Base-by-base conservation (phyloP, 495 filamentous ascomycete genomes). In the Trichocladium antarcticum region DNA sequence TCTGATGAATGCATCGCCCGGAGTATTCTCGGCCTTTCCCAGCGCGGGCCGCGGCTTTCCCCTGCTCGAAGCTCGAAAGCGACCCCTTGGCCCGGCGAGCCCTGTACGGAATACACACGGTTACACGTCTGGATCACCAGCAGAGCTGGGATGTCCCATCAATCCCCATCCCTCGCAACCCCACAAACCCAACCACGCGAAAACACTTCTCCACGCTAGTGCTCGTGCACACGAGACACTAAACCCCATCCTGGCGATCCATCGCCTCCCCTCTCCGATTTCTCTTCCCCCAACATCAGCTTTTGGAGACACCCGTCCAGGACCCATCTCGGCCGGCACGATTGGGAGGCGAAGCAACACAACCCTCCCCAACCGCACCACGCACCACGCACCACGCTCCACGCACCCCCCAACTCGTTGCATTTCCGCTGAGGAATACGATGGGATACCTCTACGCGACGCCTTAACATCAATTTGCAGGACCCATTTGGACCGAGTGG, bases 101-200 rank as follows among this genome's bases (percentile, higher is more conserved):
- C n/a, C n/a, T n/a, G n/a, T n/a, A n/a, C n/a, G n/a, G n/a, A n/a
- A n/a, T n/a, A n/a, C n/a, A n/a, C n/a, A n/a, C n/a, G n/a, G n/a
- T n/a, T n/a, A n/a, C n/a, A n/a, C n/a, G n/a, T n/a, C n/a, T n/a
- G n/a, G n/a, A n/a, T n/a, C n/a, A n/a, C n/a, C n/a, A n/a, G n/a
- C n/a, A n/a, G n/a, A n/a, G 31, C 31, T 32, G 31, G 31, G 31
- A 32, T 32, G 10, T 5, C 31, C 31, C 10, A 32, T 10, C 31
- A 3, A 2, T 32, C 9, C 2, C 10, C 31, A 10, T 32, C 34
- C 19, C 35, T 20, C 21, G 15, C 10, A 6, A 10, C 11, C 61
- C 59, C 61, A 59, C 60, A 57, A 62, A 51, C 51, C 47, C 40
- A 44, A 37, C 37, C 61, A 53, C 57, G 27, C 27, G 49, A 59